Conservation (phyloP, 768 basidiomycete species). For the Leccinum obscurum region DNA sequence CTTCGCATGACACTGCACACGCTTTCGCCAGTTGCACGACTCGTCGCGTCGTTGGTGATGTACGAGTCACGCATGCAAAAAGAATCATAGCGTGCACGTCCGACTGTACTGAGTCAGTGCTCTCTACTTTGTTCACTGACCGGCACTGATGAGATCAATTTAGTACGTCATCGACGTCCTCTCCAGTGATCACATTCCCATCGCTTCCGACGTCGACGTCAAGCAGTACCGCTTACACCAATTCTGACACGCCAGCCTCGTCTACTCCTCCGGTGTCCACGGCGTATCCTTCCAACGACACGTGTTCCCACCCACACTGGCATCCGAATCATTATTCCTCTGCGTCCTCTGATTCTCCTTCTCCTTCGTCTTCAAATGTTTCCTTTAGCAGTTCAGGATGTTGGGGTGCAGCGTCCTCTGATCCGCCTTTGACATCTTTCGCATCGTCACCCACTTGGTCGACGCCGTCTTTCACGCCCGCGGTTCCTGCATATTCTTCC, state of each 20-base stretch:
- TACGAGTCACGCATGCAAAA: slow-evolving; percentile 29
- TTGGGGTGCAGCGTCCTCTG: slow-evolving; percentile 1
- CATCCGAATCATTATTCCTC: neutral
- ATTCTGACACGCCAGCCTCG: neutral
- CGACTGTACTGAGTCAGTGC: neutral
- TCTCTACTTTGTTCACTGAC: neutral
- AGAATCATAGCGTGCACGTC: slow-evolving; percentile 25
- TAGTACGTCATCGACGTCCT: slow-evolving; percentile 2
- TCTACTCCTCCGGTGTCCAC: neutral
- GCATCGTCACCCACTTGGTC: neutral
- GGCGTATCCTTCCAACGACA: neutral
- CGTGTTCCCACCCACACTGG: neutral
- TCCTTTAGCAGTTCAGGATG: neutral
- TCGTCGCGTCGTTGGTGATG: slow-evolving; percentile 52
- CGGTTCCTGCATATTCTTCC: neutral
- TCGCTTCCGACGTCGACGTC: slow-evolving; percentile 2
- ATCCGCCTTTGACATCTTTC: neutral
- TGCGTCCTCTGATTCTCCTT: neutral
- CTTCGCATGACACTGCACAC: slow-evolving; percentile 55
- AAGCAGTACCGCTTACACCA: neutral
- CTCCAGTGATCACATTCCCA: slow-evolving; percentile 7
- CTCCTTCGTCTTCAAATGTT: neutral
- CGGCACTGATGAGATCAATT: neutral
- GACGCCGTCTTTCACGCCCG: neutral
- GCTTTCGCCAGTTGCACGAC: slow-evolving; percentile 61